These are phyloP conservation scores for Apiospora rasikravindrae DNA, from an alignment of 2,329 filamentous ascomycete genomes.

Conservation along the genomic window DNA sequence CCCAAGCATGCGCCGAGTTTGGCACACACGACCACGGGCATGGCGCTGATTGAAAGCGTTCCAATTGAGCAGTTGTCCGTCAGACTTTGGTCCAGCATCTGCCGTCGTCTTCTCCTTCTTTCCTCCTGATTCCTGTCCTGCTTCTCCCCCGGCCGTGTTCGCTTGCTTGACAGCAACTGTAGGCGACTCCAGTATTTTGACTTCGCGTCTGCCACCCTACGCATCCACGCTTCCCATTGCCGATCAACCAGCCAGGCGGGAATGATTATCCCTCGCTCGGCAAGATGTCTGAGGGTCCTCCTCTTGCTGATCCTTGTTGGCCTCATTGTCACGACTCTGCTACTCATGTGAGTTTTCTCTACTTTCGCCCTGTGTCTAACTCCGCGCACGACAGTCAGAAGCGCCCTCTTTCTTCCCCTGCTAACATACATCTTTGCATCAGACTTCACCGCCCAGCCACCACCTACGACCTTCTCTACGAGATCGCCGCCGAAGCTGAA, in stretches of 20 bases:
- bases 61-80: not conserved
- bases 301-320: not conserved
- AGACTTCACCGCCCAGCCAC: slow-evolving; percentile 18
- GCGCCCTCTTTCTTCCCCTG: not conserved
- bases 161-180: not conserved
- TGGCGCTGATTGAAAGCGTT: not conserved
- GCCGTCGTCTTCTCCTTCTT: not conserved
- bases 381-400: not conserved
- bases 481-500: slow-evolving; percentile 18
- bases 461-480: slow-evolving; percentile 18
- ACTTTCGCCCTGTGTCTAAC: not conserved
- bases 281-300: slow-evolving; percentile 11
- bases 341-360: slow-evolving; percentile 14
- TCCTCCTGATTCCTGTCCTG: not conserved
- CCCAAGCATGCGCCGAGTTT: not conserved
- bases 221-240: not conserved
- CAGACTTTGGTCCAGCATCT: not conserved
- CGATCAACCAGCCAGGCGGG: not conserved
- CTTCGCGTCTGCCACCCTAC: not conserved
- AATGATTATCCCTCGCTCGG: slow-evolving; percentile 15
- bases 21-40: slow-evolving; percentile 12
- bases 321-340: slow-evolving; percentile 4
- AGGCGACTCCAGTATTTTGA: slow-evolving; percentile 9
- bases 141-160: not conserved
- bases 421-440: not conserved